Conservation (phyloP, 139 green algal genomes). For the Marvania coccoides region DNA sequence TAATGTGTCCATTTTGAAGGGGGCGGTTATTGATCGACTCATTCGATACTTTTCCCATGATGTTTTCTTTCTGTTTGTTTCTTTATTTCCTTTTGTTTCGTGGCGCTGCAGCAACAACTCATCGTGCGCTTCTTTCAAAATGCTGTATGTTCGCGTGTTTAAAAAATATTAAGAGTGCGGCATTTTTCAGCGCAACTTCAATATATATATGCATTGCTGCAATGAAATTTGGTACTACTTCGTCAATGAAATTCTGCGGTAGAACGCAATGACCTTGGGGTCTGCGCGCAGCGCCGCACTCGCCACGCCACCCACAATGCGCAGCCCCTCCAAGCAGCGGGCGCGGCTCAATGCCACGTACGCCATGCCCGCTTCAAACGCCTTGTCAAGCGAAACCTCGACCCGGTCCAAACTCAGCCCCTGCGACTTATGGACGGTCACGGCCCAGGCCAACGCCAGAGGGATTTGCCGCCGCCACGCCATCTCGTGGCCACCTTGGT, state of each 20-base stretch:
- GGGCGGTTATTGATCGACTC: too few species aligned
- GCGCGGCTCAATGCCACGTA: constrained; percentile 65
- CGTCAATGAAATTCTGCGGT: not conserved
- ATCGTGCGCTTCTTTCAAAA: too few species aligned
- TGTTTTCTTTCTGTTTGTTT: too few species aligned
- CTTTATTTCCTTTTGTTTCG: too few species aligned
- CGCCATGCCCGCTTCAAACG: constrained; percentile 62
- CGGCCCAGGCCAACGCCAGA: constrained; percentile 55
- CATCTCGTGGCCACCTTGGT: constrained; percentile 5
- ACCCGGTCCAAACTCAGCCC: constrained; percentile 63
- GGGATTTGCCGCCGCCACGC: constrained; percentile 38
- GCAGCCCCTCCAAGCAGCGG: constrained; percentile 29
- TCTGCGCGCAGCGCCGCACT: constrained; percentile 23
- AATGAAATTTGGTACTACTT: not conserved
- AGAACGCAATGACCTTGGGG: constrained; percentile 26
- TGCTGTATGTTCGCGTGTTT: too few species aligned
- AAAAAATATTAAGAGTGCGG: too few species aligned
- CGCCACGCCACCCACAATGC: constrained; percentile 27
- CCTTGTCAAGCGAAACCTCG: constrained; percentile 32
- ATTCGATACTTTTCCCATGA: too few species aligned
- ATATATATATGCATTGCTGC: not conserved
- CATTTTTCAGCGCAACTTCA: too few species aligned
- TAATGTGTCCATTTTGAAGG: too few species aligned
- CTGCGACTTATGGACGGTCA: constrained; percentile 66
- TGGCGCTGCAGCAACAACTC: too few species aligned